Percentiles rank a stretch among this genome's conserved stretches.
phyloP scores from a whole-genome alignment of 768 basidiomycete species.

The Lentinus tigrinus region DNA sequence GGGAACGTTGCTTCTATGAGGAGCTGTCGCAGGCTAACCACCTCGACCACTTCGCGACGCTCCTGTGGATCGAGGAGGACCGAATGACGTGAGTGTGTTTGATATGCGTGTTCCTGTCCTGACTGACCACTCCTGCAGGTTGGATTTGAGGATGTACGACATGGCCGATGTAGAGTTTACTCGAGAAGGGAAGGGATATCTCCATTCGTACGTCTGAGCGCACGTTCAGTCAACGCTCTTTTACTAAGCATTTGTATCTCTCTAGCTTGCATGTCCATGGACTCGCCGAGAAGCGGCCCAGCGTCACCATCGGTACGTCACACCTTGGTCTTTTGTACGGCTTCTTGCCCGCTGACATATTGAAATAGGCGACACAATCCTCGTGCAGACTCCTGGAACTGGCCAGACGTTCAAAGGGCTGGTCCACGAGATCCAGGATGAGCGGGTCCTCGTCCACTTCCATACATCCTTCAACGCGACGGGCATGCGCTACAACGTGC shows the following conservation, averaged over 20 bases:
- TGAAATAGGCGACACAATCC: conserved; percentile 29
- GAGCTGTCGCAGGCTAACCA: not conserved
- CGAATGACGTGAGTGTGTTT: conserved; percentile 26
- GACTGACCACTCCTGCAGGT: conserved; percentile 17
- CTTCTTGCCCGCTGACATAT: conserved; percentile 19
- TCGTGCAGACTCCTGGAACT: conserved; percentile 22
- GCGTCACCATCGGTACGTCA: conserved; percentile 52
- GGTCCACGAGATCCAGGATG: conserved; percentile 47
- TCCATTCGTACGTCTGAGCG: conserved; percentile 46
- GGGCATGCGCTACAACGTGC: conserved; percentile 48
- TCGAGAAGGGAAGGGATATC: conserved; percentile 34
- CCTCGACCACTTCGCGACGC: conserved; percentile 39
- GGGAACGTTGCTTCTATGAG: not conserved
- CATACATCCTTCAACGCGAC: conserved; percentile 38
- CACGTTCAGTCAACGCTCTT: not conserved
- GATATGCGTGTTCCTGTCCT: not conserved
- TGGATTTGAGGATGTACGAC: conserved; percentile 35
- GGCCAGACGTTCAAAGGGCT: conserved; percentile 37
- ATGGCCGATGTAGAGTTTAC: conserved; percentile 38
- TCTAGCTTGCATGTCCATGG: conserved; percentile 51
- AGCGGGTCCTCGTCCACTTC: conserved; percentile 48
- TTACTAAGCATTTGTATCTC: not conserved
- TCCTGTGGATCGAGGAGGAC: conserved; percentile 56
- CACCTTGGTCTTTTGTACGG: too few species aligned
- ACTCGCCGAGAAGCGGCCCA: conserved; percentile 57